Evolutionary conservation across 2,329 filamentous ascomycete genomes (phyloP).

Genomic region (Triangularia setosa): DNA sequence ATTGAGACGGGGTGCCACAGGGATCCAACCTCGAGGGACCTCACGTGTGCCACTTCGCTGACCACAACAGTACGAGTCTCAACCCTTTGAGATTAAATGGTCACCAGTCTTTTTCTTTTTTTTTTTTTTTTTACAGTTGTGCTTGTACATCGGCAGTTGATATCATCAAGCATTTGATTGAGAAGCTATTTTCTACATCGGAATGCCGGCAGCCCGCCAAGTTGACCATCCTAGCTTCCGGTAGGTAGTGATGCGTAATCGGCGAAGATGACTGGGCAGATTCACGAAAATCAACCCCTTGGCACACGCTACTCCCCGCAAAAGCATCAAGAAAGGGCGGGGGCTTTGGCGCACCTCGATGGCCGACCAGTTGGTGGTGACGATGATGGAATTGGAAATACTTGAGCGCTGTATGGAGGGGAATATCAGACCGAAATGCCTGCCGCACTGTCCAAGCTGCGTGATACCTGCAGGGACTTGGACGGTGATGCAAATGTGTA

Average conservation of each 20-base stretch:
- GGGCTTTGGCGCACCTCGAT: neutral
- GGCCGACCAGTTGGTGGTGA: neutral
- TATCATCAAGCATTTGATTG: neutral
- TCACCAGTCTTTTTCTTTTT: neutral
- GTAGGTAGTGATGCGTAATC: neutral
- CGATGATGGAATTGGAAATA: neutral
- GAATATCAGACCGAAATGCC: conserved; percentile 3
- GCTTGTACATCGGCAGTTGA: neutral
- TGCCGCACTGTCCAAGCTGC: neutral
- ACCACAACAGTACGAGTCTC: neutral
- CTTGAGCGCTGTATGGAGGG: neutral
- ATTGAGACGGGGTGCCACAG: neutral
- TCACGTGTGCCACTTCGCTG: neutral
- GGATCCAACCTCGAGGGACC: neutral
- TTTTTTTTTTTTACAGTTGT: neutral
- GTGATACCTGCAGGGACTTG: conserved; percentile 6
- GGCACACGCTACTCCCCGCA: neutral
- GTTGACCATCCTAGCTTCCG: neutral
- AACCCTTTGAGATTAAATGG: neutral
- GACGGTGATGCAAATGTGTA: conserved; percentile 5
- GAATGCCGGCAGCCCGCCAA: neutral
- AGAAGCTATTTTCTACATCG: neutral
- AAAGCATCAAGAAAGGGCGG: neutral
- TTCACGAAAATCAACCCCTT: neutral
- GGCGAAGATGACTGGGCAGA: neutral